These are phyloP conservation scores for Cokeromyces recurvatus DNA, from an alignment of 371 early-diverging fungal genomes.

Conservation along the genomic window DNA sequence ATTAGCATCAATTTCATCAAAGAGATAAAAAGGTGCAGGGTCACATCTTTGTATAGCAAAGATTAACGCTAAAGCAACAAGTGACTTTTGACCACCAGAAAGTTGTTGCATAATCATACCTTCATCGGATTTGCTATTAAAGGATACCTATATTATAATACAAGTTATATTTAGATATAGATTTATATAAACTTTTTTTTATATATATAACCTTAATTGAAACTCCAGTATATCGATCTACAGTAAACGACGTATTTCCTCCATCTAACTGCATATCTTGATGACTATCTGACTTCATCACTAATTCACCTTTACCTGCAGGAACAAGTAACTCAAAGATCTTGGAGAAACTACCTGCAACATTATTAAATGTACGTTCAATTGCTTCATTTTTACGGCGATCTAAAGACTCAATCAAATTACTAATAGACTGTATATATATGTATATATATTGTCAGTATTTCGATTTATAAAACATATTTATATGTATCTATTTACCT, in stretches of 20 bases:
- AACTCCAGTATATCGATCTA: slow-evolving; percentile 89
- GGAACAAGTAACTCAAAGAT: slow-evolving; percentile 93
- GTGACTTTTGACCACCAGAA: slow-evolving; percentile 99
- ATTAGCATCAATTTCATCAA: slow-evolving; percentile 99
- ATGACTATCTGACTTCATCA: slow-evolving; percentile 65
- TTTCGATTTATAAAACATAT: too few species aligned
- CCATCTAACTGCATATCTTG: slow-evolving; percentile 6
- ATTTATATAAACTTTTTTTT: background rate
- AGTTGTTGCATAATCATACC: slow-evolving; percentile 93
- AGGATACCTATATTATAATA: slow-evolving; percentile 59
- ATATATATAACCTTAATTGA: slow-evolving; percentile 68
- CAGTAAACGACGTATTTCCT: slow-evolving; percentile 30
- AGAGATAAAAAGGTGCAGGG: slow-evolving; percentile 99
- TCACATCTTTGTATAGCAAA: slow-evolving; percentile 99
- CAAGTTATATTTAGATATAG: background rate
- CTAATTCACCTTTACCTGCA: slow-evolving; percentile 79
- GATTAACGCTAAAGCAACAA: slow-evolving; percentile 96
- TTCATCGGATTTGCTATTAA: slow-evolving; percentile 84
- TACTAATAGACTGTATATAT: slow-evolving; percentile 62
- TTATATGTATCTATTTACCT: slow-evolving; percentile 34
- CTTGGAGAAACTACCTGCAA: slow-evolving; percentile 79
- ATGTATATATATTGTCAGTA: too few species aligned
- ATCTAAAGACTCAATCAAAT: slow-evolving; percentile 87
- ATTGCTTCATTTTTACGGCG: slow-evolving; percentile 96
- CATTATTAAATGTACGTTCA: slow-evolving; percentile 92